Evolutionary conservation across 139 green algal species (phyloP).

Genomic region (Microglena sp.): DNA sequence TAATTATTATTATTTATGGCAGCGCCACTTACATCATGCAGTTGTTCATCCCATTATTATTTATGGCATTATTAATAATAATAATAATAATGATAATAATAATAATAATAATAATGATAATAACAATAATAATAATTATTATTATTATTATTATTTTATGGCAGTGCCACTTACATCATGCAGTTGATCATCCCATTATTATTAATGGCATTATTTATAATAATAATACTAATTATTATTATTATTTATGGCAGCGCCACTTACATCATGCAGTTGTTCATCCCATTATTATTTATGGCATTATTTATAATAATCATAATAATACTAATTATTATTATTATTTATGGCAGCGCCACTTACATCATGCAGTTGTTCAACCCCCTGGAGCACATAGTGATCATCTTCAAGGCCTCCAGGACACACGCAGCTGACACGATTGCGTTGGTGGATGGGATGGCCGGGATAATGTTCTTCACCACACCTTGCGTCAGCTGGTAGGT

Average conservation of each 20-base stretch:
- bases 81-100: no score
- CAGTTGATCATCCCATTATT: not conserved
- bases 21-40: no score
- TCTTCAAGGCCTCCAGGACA: slow-evolving; percentile 91
- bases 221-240: not conserved
- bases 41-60: no score
- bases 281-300: not conserved
- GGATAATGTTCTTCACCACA: slow-evolving; percentile 99
- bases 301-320: not conserved
- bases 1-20: not conserved
- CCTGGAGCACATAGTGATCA: slow-evolving; percentile 76
- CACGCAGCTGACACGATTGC: slow-evolving; percentile 89
- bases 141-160: no score
- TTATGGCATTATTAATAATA: no score
- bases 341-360: no score
- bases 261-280: not conserved
- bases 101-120: no score
- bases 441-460: slow-evolving; percentile 97
- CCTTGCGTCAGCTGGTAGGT: slow-evolving; percentile 82
- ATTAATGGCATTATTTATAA: not conserved
- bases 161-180: no score
- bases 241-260: not conserved
- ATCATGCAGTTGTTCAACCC: slow-evolving; percentile 97
- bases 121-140: no score
- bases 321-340: no score